Conservation (phyloP, 1,284 basidiomycete genomes). For the Lentinula novae-zelandiae region DNA sequence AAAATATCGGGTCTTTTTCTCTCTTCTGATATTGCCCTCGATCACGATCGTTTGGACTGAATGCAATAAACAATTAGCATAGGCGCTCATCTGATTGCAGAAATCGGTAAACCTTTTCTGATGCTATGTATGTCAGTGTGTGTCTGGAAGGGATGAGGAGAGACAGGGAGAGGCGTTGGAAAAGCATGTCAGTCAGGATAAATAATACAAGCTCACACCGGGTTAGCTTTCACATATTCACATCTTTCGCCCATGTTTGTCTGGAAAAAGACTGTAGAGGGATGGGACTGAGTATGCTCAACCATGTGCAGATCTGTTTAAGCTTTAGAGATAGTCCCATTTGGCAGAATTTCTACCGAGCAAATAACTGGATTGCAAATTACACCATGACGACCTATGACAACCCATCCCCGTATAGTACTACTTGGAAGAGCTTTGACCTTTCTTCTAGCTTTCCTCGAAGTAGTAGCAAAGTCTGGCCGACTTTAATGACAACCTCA, state of each 20-base stretch:
- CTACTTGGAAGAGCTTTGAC: too few relatives aligned
- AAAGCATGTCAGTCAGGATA: not conserved
- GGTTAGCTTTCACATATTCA: too few relatives aligned
- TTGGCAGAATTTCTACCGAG: not conserved
- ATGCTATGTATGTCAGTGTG: not conserved
- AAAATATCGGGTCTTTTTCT: not conserved
- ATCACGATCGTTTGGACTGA: not conserved
- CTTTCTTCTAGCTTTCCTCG: too few relatives aligned
- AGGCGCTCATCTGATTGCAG: not conserved
- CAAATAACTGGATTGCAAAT: not conserved
- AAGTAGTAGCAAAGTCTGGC: too few relatives aligned
- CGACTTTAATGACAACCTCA: too few relatives aligned
- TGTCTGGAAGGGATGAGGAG: too few relatives aligned
- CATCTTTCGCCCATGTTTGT: too few relatives aligned
- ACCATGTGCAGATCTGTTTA: not conserved
- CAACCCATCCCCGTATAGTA: too few relatives aligned
- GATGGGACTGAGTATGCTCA: too few relatives aligned
- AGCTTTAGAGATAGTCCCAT: not conserved
- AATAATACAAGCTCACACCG: too few relatives aligned
- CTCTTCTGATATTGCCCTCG: not conserved
- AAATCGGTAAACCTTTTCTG: not conserved
- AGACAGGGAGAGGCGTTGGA: not conserved
- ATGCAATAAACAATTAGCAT: not conserved
- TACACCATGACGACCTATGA: not conserved
- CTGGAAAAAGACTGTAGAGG: too few relatives aligned